phyloP scores from a whole-genome alignment of 768 basidiomycete genomes.

The Calocera viscosa region DNA sequence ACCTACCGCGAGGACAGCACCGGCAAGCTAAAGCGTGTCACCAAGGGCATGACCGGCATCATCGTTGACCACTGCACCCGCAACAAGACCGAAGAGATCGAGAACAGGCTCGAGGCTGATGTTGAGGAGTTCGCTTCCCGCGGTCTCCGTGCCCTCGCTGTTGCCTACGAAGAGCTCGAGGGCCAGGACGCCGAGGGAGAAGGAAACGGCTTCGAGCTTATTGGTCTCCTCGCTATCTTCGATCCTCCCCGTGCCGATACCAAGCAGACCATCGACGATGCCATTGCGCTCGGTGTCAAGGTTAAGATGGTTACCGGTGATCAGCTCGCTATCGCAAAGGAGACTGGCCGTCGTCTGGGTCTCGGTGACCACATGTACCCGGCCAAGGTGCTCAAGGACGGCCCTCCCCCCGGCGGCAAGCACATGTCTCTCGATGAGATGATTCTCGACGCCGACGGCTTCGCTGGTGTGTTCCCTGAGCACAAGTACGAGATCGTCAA shows the following conservation, averaged over 20 bases:
- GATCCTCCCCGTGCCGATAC: slow-evolving; percentile 97
- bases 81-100: slow-evolving; percentile 89
- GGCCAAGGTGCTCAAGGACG: slow-evolving; percentile 96
- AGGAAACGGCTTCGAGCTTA: slow-evolving; percentile 94
- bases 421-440: slow-evolving; percentile 83
- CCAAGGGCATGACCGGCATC: slow-evolving; percentile 99
- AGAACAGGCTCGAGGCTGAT: slow-evolving; percentile 83
- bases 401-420: slow-evolving; percentile 75
- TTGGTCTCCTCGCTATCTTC: slow-evolving; percentile 94
- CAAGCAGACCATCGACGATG: slow-evolving; percentile 98
- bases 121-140: slow-evolving; percentile 92
- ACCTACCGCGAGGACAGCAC: slow-evolving; percentile 88
- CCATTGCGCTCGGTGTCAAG: slow-evolving; percentile 85
- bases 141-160: slow-evolving; percentile 94
- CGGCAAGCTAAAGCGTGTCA: slow-evolving; percentile 96
- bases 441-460: slow-evolving; percentile 99
- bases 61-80: slow-evolving; percentile 95
- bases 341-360: slow-evolving; percentile 95
- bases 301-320: slow-evolving; percentile 99
- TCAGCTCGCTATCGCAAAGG: slow-evolving; percentile 98
- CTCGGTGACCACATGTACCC: slow-evolving; percentile 99
- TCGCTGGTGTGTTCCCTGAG: slow-evolving; percentile 98
- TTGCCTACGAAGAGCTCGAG: slow-evolving; percentile 87
- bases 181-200: slow-evolving; percentile 70
- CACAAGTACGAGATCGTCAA: slow-evolving; percentile 99